Evolutionary conservation across 257 asterid genomes (phyloP).

Genomic region (Phtheirospermum japonicum): DNA sequence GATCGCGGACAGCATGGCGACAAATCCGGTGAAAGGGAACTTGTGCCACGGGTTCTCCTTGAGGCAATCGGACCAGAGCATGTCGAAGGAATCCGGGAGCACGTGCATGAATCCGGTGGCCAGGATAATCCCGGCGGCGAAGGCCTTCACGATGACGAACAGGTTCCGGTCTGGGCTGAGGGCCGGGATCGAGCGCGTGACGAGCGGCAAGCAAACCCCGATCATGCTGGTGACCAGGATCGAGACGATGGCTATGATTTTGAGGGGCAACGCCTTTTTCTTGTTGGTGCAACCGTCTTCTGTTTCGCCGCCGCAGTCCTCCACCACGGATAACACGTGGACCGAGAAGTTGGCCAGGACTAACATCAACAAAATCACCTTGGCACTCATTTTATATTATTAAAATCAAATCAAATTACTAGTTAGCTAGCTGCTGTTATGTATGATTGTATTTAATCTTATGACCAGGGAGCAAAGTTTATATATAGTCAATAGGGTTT

Average conservation of each 20-base stretch:
- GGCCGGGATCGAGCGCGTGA: conserved; percentile 45
- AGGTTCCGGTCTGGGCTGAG: conserved; percentile 38
- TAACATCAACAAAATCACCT: conserved; percentile 6
- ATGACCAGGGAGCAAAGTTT: too few relatives aligned
- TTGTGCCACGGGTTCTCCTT: conserved; percentile 53
- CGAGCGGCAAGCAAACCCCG: conserved; percentile 43
- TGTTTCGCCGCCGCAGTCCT: conserved; percentile 37
- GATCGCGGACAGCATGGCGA: conserved; percentile 58
- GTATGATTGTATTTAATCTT: too few relatives aligned
- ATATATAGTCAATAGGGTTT: too few relatives aligned
- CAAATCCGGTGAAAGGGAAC: conserved; percentile 57
- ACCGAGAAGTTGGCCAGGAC: conserved; percentile 24
- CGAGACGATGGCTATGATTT: conserved; percentile 56
- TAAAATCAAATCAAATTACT: too few relatives aligned
- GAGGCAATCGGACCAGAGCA: conserved; percentile 48
- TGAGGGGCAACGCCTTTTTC: conserved; percentile 42
- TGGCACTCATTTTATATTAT: conserved; percentile 6
- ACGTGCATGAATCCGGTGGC: conserved; percentile 73
- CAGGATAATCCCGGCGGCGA: conserved; percentile 54
- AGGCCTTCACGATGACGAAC: conserved; percentile 48
- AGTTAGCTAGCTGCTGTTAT: too few relatives aligned
- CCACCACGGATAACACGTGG: conserved; percentile 31
- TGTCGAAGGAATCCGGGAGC: conserved; percentile 58
- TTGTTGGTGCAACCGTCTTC: conserved; percentile 39
- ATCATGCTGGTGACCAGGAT: conserved; percentile 52